These are phyloP conservation scores for Kondoa malvinella DNA, from an alignment of 768 basidiomycete genomes.

Conservation along the genomic window DNA sequence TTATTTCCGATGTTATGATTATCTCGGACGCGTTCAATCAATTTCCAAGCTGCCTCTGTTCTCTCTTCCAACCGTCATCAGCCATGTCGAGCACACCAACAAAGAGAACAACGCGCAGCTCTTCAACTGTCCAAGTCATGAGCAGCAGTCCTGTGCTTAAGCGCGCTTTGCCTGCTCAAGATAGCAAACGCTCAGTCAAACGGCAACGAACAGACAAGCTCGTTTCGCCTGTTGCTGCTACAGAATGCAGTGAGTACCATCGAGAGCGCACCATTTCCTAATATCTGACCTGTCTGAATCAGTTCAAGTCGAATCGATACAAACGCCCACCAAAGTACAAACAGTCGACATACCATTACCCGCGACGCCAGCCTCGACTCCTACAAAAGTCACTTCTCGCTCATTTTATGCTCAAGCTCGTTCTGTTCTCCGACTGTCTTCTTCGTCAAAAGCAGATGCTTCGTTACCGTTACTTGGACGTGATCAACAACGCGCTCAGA, in stretches of 20 bases:
- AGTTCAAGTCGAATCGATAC: not conserved
- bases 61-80: not conserved
- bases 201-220: not conserved
- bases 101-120: not conserved
- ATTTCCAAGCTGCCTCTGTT: not conserved
- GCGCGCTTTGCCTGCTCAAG: not conserved
- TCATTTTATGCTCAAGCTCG: conserved; percentile 41
- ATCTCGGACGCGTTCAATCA: not conserved
- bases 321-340: not conserved
- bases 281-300: not conserved
- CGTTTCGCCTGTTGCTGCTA: not conserved
- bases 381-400: not conserved
- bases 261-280: not conserved
- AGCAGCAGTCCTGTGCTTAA: not conserved
- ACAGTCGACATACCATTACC: not conserved
- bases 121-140: not conserved
- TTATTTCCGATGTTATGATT: too few species aligned
- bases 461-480: conserved; percentile 45
- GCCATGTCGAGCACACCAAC: not conserved
- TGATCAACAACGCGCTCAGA: conserved; percentile 43
- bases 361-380: not conserved
- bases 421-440: conserved; percentile 54
- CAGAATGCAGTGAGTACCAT: not conserved
- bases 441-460: conserved; percentile 39
- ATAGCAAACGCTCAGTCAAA: not conserved